Percentiles rank a stretch among this genome's conserved stretches.
Conservation (phyloP, 164 flowering plant species). For the Chimonanthus salicifolius region DNA sequence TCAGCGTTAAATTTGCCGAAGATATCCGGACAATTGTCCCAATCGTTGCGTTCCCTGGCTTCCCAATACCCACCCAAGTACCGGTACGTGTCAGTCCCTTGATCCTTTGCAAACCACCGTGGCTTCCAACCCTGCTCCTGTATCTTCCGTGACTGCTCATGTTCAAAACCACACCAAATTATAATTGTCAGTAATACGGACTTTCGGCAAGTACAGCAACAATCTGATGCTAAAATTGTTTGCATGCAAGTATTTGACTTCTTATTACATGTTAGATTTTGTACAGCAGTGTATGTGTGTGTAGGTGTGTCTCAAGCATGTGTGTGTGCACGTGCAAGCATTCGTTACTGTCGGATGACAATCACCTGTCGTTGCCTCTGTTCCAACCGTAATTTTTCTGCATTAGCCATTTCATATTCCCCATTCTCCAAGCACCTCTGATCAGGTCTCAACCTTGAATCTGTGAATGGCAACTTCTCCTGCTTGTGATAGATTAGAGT, state of each 20-base stretch:
- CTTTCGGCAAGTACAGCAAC: too few species aligned
- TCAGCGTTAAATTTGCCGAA: constrained; percentile 59
- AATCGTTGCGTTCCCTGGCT: constrained; percentile 50
- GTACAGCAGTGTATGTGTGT: too few species aligned
- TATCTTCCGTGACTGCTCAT: constrained; percentile 60
- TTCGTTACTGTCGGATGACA: neutral
- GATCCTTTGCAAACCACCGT: constrained; percentile 68
- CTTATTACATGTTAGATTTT: too few species aligned
- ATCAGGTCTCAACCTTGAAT: constrained; percentile 91
- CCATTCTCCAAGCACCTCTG: constrained; percentile 88
- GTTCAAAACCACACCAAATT: neutral
- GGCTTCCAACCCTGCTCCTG: constrained; percentile 91
- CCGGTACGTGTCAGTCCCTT: constrained; percentile 45
- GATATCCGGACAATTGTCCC: constrained; percentile 72
- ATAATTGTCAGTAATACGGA: neutral
- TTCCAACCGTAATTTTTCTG: constrained; percentile 84
- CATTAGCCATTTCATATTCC: constrained; percentile 82
- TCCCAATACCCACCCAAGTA: constrained; percentile 87
- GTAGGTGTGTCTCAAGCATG: too few species aligned
- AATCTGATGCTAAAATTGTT: too few species aligned
- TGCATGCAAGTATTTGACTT: too few species aligned
- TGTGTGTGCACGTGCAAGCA: neutral
- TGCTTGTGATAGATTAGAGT: constrained; percentile 17
- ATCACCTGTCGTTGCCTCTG: constrained; percentile 89
- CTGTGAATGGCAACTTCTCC: constrained; percentile 91